Base-by-base conservation (phyloP, 1,139 yeast genomes). In the Pneumocystis sp. region DNA sequence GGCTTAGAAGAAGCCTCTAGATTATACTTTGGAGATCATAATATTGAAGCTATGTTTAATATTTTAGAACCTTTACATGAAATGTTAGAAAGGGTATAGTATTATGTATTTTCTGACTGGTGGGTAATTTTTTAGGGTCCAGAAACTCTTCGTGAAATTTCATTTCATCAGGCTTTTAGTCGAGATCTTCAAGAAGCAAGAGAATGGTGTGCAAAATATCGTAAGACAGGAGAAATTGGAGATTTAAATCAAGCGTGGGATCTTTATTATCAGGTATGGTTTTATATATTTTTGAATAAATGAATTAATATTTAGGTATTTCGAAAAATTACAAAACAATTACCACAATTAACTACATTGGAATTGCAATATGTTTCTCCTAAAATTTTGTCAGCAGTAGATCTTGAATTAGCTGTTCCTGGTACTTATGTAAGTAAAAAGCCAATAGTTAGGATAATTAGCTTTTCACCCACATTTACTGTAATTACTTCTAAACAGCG, bases 161-260 rank as follows among this genome's bases (percentile, higher is more conserved):
- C 97, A 0, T 95, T 95, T 78, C 88, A 89, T 64, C 89, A 91
- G 66, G 88, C 96, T 0, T 95, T 89, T 79, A 97, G 97, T 2
- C 81, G 96, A 69, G 99, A 95, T 70, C 79, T 95, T 68, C 85
- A 85, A 37, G 96, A 91, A 76, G 98, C 98, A 0, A 85, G 87
- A 71, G 96, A 89, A 71, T 91, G 97, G 97, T 87, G 91, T 0
- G 79, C 85, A 73, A 89, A 89, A 71, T 95, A 83, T 76, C 85
- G 89, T 73, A 80, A 89, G 61, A 87, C 96, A 0, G 87, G 85
- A 67, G 98, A 95, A 73, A 82, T 86, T 62, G 86, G 96, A 35
- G 91, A 90, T 71, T 78, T 95, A 74, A 91, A 91, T 72, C 97
- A 91, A 74, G 97, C 97, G 0, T 93, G 98, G 98, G 97, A 93